Evolutionary conservation across 352 stramenopile genomes (phyloP), one percentile per base, ranked within the genome.

Genomic region (Phytophthora megakarya): DNA sequence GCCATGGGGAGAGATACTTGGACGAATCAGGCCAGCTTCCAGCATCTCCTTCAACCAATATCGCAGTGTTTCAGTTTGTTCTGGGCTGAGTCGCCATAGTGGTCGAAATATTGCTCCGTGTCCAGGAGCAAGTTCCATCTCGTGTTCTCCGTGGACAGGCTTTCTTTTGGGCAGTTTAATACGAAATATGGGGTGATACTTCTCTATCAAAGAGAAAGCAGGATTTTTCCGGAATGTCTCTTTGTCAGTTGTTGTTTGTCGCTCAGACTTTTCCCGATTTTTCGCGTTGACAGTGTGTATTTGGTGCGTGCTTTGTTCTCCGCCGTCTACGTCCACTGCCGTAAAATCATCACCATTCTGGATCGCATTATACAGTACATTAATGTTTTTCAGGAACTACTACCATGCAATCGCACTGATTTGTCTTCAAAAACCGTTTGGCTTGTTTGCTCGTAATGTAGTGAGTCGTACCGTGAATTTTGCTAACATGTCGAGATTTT

Each of bases 41-140:
- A 55, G 32, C 47, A 55, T 35, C 15, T 55, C 47, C 16, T 59
- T 32, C 25, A 49, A 23, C 51, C 51, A 59, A 18, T 1, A 25
- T 11, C 25, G 16, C 7, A 50, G 12, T 1, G 16, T 42, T 21
- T 30, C 4, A 7, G 38, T 59, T 58, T 58, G 50, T 3, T 39
- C 50, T 21, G 50, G 35, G n/a, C 37, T 58, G n/a, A 58, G 37
- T 1, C 51, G 38, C 38, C 51, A 59, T 43, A 49, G 51, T 3
- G 51, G 38, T 0, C 26, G 25, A 7, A 59, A 59, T 13, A 59
- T 49, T 10, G 37, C 35, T 16, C 49, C 49, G 8, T 57, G 35
- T 4, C 51, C 38, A 8, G 38, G 38, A 1, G 18, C 33, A 1
- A 59, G 6, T 6, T 58, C 23, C 37, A 58, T 48, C 33, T 58